Evolutionary conservation across 2,329 filamentous ascomycete genomes (phyloP), one percentile per base, ranked within the genome.

Genomic region (Paracamarosporium sp.): DNA sequence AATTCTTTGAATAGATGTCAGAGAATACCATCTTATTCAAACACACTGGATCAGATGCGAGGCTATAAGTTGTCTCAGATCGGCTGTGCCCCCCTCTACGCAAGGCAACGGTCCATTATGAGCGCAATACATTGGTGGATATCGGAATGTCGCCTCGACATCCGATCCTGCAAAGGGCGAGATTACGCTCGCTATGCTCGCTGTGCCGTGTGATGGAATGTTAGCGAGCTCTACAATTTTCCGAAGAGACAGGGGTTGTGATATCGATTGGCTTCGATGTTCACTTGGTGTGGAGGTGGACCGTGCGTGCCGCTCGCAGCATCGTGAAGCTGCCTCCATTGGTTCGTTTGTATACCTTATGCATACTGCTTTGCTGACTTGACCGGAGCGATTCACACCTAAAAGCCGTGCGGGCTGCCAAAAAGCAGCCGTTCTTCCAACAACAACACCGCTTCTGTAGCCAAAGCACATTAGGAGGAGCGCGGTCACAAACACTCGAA

Each of bases 281-380:
- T 20, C 33, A 40, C 24, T 25, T 12, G 30, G 20, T 9, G 24
- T 30, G 33, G 47, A 20, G 48, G 25, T 33, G 48, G 36, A 31
- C 36, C 25, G 48, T 43, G 48, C 48, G 48, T 51, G 48, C 36
- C 48, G 48, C 48, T 28, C n/a, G 13, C 33, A 5, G 12, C 2
- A 13, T 28, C 12, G 35, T 15, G 27, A 20, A 20, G 25, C 11
- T 7, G 15, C 33, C 15, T 20, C 47, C 8, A 50, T 41, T 50
- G 47, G 47, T 4, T 30, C 47, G 25, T 27, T 50, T 27, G 17
- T 3, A 28, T 8, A 2, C 13, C 7, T 11, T 22, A 20, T 40
- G 25, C 47, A 40, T 40, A 35, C 6, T 12, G 15, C 24, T 20
- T 31, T 27, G 36, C 41, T 24, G n/a, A 11, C 9, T 20, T 3